Base-by-base conservation (phyloP, 768 basidiomycete species). In the Cyclocybe aegerita region DNA sequence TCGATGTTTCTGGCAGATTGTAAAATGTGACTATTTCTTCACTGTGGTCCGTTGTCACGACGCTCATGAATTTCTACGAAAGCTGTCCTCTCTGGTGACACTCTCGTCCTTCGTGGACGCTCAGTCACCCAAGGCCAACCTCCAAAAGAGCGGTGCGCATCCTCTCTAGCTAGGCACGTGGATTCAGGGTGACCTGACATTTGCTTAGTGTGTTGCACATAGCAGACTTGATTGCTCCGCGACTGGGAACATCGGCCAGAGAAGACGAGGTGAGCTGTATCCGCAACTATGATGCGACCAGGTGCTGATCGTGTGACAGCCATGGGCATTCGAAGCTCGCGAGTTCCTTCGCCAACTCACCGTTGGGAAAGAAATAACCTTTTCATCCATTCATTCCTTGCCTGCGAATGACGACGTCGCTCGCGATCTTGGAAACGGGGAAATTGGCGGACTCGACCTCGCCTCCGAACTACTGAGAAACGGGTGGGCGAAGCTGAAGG, bases 401-500 rank as follows among this genome's bases (percentile, higher is more conserved):
- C 80, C 90, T 8, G 70, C 86, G 32, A 85, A 83, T 51, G 90
- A 90, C 57, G 90, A 90, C 51, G 69, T 79, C 34, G 78, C 83
- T 23, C 86, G 91, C 55, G 93, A 94, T 66, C 75, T 94, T 46
- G 93, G 92, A 29, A 78, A 73, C 29, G 90, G 81, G 12, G 86
- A 90, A 52, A 79, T 91, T 34, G 79, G 73, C 41, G 89, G 87
- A 6, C 65, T 83, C 46, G 92, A 95, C 60, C 67, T 95, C 15
- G 75, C 83, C 4, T 76, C 77, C 0, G 90, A 93, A 63, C 67
- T 96, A n/a, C 77, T 98, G 36, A 82, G 78, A 62, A 82, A 80
- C 53, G 97, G 96, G n/a, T 98, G 93, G 93, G 92, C 83, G 9
- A 95, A 90, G 70, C 72, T 93, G 38, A 93, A 97, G 67, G 96